A percentile compares a stretch with the other conserved stretches of the same genome.
Evolutionary conservation across 192 early-diverging fungal species (phyloP).

Genomic region (Coemansia sp.): DNA sequence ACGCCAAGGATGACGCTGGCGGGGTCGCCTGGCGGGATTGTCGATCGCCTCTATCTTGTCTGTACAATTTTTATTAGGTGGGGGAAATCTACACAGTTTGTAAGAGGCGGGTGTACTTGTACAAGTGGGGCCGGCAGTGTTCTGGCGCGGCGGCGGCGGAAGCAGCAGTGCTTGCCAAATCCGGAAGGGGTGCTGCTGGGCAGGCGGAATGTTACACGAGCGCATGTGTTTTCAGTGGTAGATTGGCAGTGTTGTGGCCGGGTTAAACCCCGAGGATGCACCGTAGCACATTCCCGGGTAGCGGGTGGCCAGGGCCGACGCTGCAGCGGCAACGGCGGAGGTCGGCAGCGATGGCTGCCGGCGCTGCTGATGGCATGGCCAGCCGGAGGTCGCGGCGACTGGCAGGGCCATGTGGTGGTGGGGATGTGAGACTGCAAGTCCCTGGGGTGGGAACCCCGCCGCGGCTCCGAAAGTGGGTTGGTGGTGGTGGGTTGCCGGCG

Average conservation of each 20-base stretch:
- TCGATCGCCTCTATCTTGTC: too few relatives aligned
- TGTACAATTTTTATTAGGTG: too few relatives aligned
- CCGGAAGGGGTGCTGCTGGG: not conserved
- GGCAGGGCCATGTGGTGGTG: not conserved
- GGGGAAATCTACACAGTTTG: too few relatives aligned
- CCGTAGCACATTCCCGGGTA: slow-evolving; percentile 37
- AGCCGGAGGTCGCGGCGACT: not conserved
- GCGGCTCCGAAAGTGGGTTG: not conserved
- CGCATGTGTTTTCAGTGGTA: too few relatives aligned
- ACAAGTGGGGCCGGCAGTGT: too few relatives aligned
- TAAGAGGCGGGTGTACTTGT: too few relatives aligned
- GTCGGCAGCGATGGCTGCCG: slow-evolving; percentile 9
- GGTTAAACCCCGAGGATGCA: slow-evolving; percentile 9
- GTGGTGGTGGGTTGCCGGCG: too few relatives aligned
- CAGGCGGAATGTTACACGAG: too few relatives aligned
- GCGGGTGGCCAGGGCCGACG: slow-evolving; percentile 32
- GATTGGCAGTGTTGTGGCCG: not conserved
- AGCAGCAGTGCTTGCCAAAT: too few relatives aligned
- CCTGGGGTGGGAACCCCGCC: not conserved
- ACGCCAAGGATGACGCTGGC: too few relatives aligned
- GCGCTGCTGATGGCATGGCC: not conserved
- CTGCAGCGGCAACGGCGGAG: slow-evolving; percentile 13
- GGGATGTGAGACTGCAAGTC: not conserved
- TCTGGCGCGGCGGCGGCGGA: too few relatives aligned
- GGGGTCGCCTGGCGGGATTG: too few relatives aligned